Evolutionary conservation across 176 grass and related monocot species (phyloP), one percentile per base, ranked within the genome.

Genomic region (Pontederia crassipes): DNA sequence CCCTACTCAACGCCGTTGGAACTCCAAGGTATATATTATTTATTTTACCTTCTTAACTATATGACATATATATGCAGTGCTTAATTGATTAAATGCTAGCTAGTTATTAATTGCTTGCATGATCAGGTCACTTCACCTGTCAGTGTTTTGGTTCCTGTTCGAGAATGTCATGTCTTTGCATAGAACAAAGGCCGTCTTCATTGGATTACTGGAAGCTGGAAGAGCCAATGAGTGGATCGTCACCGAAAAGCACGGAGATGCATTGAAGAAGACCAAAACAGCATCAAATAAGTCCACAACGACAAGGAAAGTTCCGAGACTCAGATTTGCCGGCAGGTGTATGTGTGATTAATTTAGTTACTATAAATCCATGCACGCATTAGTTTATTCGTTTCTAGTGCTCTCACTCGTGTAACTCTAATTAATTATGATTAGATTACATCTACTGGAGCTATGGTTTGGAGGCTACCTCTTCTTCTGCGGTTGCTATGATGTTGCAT

Each of bases 1-100:
- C 60, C 14, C 60, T 62, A 46, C 60, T 62, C 29, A 62, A 62
- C 46, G 60, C 35, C 11, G 60, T 62, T 15, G 60, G 60, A 62
- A 62, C 60, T 14, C 60, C 60, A 15, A 62, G 60, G 59, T 45
- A 20, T 26, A 9, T 8, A 58, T 24, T 24, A 24, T 24, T 24
- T 24, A 24, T 24, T 24, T 24, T 24, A 24, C 20, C 20, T 24
- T 0, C 20, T 24, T 24, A 24, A 24, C 1, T 24, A 24, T 24
- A 24, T 24, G 20, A 24, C 20, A 24, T 24, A 24, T 24, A 24
- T 24, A 24, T 24, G 20, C 20, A 24, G 0, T 24, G 20, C 20
- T 24, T 24, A 24, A 24, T 24, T 24, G 20, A 24, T 24, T 24
- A 24, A 24, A 24, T 24, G 20, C 0, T 24, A 24, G 20, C 20